Evolutionary conservation across 352 stramenopile species (phyloP).

Genomic region (Saprolegnia diclina): DNA sequence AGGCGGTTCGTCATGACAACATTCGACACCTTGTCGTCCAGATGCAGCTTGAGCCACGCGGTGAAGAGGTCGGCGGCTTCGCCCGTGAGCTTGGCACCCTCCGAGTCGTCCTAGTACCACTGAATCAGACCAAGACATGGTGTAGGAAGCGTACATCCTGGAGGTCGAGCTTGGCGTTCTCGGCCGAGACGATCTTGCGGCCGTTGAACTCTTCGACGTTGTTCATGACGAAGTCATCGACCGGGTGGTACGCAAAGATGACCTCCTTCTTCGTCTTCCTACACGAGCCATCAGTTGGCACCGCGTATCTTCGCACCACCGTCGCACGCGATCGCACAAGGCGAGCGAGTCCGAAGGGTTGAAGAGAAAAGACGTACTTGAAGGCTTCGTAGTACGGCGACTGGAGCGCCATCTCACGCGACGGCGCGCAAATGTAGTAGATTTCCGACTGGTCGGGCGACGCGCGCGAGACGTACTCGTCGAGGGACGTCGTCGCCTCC

Average conservation of each 20-base stretch:
- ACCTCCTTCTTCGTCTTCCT: slow-evolving; percentile 92
- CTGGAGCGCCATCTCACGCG: slow-evolving; percentile 89
- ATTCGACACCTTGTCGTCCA: slow-evolving; percentile 88
- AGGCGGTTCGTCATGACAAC: slow-evolving; percentile 88
- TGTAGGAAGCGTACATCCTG: slow-evolving; percentile 34
- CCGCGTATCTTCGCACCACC: too few species aligned
- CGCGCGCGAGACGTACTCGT: slow-evolving; percentile 98
- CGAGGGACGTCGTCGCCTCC: slow-evolving; percentile 92
- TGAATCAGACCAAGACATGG: slow-evolving; percentile 20
- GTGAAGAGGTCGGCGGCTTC: slow-evolving; percentile 87
- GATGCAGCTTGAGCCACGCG: slow-evolving; percentile 88
- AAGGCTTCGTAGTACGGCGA: slow-evolving; percentile 99
- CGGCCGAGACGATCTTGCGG: slow-evolving; percentile 93
- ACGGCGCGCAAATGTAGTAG: slow-evolving; percentile 98
- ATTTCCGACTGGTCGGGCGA: slow-evolving; percentile 97
- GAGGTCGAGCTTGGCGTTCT: slow-evolving; percentile 94
- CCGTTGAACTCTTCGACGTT: slow-evolving; percentile 97
- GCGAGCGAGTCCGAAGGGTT: too few species aligned
- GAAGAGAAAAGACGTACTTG: slow-evolving; percentile 72
- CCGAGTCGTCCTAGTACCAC: slow-evolving; percentile 43
- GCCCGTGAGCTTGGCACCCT: slow-evolving; percentile 65
- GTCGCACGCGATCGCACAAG: too few species aligned
- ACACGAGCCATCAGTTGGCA: background rate
- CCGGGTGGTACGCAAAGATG: slow-evolving; percentile 97
- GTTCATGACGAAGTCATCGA: slow-evolving; percentile 99